A percentile compares a stretch with the other conserved stretches of the same genome.
Evolutionary conservation across 2,329 filamentous ascomycete genomes (phyloP).

Genomic region (Didymella segeticola): DNA sequence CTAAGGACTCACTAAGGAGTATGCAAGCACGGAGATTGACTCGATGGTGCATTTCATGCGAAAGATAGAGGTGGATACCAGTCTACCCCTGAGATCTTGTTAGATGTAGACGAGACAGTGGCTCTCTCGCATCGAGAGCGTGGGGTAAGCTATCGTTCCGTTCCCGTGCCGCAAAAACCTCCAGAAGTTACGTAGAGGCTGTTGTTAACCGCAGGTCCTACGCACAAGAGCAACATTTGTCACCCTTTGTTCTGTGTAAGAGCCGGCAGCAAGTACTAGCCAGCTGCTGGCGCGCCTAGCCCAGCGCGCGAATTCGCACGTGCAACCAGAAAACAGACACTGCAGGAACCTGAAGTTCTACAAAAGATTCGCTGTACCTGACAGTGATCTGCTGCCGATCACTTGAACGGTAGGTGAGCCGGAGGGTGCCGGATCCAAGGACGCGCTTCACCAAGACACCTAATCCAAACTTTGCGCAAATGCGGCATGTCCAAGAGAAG

Average conservation of each 20-base stretch:
- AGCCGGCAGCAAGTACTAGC: not conserved
- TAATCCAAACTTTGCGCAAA: not conserved
- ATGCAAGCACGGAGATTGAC: constrained; percentile 23
- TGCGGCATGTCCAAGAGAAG: not conserved
- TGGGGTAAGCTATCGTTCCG: constrained; percentile 15
- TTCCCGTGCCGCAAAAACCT: constrained; percentile 9
- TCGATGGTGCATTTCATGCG: constrained; percentile 6
- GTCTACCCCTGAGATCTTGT: constrained; percentile 3
- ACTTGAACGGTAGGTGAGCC: constrained; percentile 12
- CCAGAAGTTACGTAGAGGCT: not conserved
- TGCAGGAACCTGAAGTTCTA: constrained; percentile 2
- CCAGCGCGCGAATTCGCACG: not conserved
- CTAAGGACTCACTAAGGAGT: not conserved
- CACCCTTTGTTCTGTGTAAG: not conserved
- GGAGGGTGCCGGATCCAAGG: constrained; percentile 15
- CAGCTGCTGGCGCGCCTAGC: not conserved
- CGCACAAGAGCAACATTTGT: not conserved
- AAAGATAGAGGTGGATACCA: constrained; percentile 1
- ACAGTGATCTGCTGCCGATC: constrained; percentile 28
- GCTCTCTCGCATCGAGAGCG: constrained; percentile 2
- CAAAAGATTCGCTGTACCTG: constrained; percentile 24
- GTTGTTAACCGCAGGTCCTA: not conserved
- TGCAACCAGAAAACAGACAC: constrained; percentile 3
- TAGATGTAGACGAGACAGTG: constrained; percentile 7
- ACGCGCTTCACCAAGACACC: not conserved